Percentiles rank a stretch among this genome's conserved stretches.
Evolutionary conservation across 768 basidiomycete genomes (phyloP).

Genomic region (Ramaria sp.): DNA sequence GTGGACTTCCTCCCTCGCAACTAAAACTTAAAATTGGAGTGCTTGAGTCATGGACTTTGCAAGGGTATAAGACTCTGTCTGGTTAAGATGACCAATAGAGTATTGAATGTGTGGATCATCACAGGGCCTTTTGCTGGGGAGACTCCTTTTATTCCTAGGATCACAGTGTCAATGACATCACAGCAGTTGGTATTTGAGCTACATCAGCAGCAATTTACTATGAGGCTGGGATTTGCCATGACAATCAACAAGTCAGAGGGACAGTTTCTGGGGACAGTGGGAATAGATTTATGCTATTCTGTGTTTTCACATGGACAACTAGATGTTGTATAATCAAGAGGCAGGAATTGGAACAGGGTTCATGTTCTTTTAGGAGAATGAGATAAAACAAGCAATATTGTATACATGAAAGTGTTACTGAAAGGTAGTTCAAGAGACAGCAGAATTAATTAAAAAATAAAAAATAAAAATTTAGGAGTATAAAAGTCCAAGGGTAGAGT

Average conservation of each 20-base stretch:
- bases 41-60: background rate
- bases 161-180: constrained; percentile 25
- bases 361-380: constrained; percentile 12
- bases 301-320: constrained; percentile 35
- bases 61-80: background rate
- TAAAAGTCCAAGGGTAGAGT: too few relatives aligned
- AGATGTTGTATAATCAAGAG: constrained; percentile 32
- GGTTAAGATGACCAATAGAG: background rate
- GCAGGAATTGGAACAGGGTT: constrained; percentile 20
- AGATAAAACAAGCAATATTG: constrained; percentile 19
- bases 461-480: too few relatives aligned
- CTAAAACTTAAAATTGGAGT: too few relatives aligned
- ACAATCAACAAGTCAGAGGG: constrained; percentile 41
- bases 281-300: constrained; percentile 25
- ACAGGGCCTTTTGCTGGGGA: background rate
- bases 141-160: background rate
- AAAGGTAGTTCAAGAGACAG: too few relatives aligned
- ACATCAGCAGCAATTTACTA: too few relatives aligned
- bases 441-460: too few relatives aligned
- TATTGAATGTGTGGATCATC: background rate
- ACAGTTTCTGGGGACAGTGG: constrained; percentile 32
- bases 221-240: constrained; percentile 31
- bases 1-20: too few relatives aligned
- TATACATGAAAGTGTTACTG: constrained; percentile 21
- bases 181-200: too few relatives aligned